Conservation (phyloP, 768 basidiomycete genomes). For the Naganishia kalamii region DNA sequence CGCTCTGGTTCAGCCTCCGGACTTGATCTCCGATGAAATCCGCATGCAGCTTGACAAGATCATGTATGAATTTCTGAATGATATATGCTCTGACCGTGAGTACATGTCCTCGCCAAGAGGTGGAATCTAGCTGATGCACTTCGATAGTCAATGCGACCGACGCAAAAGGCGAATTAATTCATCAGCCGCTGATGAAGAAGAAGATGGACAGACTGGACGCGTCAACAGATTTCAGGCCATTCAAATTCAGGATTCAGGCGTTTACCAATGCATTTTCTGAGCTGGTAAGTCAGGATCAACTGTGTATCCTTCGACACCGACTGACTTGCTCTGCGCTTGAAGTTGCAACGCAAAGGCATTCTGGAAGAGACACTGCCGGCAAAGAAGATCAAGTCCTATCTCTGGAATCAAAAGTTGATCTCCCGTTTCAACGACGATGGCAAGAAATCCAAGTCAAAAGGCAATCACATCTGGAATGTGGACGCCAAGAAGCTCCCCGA, state of each 20-base stretch:
- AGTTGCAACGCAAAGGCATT: slow-evolving; percentile 79
- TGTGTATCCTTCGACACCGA: not conserved
- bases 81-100: slow-evolving; percentile 82
- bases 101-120: slow-evolving; percentile 18
- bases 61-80: slow-evolving; percentile 82
- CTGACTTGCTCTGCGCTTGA: slow-evolving; percentile 19
- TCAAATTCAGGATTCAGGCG: slow-evolving; percentile 97
- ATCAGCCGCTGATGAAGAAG: slow-evolving; percentile 97
- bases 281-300: slow-evolving; percentile 53
- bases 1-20: slow-evolving; percentile 23
- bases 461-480: slow-evolving; percentile 98
- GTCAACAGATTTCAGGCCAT: slow-evolving; percentile 91
- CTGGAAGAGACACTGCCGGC: slow-evolving; percentile 91
- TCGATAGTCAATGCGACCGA: slow-evolving; percentile 80
- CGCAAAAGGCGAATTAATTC: slow-evolving; percentile 90
- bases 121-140: slow-evolving; percentile 7
- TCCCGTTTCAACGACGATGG: slow-evolving; percentile 97
- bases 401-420: slow-evolving; percentile 87
- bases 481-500: slow-evolving; percentile 70
- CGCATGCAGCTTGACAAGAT: slow-evolving; percentile 75
- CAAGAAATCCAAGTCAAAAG: slow-evolving; percentile 97
- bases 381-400: slow-evolving; percentile 91
- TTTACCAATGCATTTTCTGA: slow-evolving; percentile 95
- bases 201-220: slow-evolving; percentile 94
- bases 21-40: slow-evolving; percentile 55